phyloP scores from a whole-genome alignment of 139 green algal species.

The Tetraselmis chui region DNA sequence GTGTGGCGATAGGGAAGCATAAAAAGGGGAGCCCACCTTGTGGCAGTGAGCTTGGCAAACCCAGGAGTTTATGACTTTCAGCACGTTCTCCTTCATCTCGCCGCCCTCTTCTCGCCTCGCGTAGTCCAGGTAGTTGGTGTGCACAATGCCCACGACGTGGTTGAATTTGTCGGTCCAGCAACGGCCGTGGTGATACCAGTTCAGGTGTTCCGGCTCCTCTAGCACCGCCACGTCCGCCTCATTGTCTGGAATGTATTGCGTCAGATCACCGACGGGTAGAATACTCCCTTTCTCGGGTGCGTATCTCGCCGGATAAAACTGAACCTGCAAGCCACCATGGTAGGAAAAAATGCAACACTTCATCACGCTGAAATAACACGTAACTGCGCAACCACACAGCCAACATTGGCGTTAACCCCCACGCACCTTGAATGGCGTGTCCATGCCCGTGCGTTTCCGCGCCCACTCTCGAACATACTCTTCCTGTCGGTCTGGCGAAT shows the following conservation, averaged over 20 bases:
- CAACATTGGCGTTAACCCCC: background rate
- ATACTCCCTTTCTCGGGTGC: conserved; percentile 84
- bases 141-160: conserved; percentile 95
- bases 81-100: conserved; percentile 54
- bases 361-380: too few relatives aligned
- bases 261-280: conserved; percentile 95
- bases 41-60: conserved; percentile 84
- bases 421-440: conserved; percentile 71
- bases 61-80: conserved; percentile 73
- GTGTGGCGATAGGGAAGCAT: too few relatives aligned
- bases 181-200: conserved; percentile 95
- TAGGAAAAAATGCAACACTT: too few relatives aligned
- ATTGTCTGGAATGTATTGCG: conserved; percentile 80
- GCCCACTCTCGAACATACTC: conserved; percentile 88
- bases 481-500: conserved; percentile 78
- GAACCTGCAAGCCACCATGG: conserved; percentile 39
- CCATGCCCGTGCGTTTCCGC: conserved; percentile 77
- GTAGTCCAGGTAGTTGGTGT: conserved; percentile 99
- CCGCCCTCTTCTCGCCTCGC: conserved; percentile 71
- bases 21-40: conserved; percentile 56
- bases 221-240: conserved; percentile 95
- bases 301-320: conserved; percentile 90
- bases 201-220: conserved; percentile 98
- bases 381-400: background rate
- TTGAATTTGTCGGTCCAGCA: conserved; percentile 97